Evolutionary conservation across 768 basidiomycete genomes (phyloP).

Genomic region (Dioszegia hungarica): DNA sequence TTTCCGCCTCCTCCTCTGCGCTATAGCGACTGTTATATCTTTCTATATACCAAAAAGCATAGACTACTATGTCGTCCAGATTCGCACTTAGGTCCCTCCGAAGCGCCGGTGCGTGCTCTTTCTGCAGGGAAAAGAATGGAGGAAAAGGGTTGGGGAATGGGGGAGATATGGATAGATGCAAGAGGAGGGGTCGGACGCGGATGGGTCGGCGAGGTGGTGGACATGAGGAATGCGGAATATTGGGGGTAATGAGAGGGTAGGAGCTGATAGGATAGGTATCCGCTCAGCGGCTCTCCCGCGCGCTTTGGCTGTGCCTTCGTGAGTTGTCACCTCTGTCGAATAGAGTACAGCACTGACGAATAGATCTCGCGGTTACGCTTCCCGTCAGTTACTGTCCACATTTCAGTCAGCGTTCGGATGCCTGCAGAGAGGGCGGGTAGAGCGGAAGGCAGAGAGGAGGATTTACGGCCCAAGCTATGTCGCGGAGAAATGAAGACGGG

Average conservation of each 20-base stretch:
- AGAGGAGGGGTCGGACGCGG: too few species aligned
- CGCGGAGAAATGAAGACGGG: too few species aligned
- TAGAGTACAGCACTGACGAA: neutral
- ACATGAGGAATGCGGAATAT: too few species aligned
- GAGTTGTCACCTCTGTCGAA: neutral
- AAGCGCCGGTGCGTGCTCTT: constrained; percentile 24
- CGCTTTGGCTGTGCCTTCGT: constrained; percentile 18
- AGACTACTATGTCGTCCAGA: constrained; percentile 37
- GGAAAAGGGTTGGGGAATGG: neutral
- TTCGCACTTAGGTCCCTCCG: constrained; percentile 40
- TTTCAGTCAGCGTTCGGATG: too few species aligned
- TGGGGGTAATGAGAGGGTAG: neutral
- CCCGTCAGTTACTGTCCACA: constrained; percentile 11
- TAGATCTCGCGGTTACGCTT: constrained; percentile 17
- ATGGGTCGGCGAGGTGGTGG: too few species aligned
- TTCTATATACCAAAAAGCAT: neutral
- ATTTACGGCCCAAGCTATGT: too few species aligned
- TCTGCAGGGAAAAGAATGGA: neutral
- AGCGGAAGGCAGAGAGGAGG: too few species aligned
- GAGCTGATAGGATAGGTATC: constrained; percentile 5
- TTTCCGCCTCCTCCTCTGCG: constrained; percentile 1
- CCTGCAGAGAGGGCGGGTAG: too few species aligned
- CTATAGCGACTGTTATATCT: too few species aligned
- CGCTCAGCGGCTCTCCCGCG: constrained; percentile 18
- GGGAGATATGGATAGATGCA: neutral